These are phyloP conservation scores for Aspergillus coremiiformis DNA, from an alignment of 495 filamentous ascomycete genomes.

Conservation along the genomic window DNA sequence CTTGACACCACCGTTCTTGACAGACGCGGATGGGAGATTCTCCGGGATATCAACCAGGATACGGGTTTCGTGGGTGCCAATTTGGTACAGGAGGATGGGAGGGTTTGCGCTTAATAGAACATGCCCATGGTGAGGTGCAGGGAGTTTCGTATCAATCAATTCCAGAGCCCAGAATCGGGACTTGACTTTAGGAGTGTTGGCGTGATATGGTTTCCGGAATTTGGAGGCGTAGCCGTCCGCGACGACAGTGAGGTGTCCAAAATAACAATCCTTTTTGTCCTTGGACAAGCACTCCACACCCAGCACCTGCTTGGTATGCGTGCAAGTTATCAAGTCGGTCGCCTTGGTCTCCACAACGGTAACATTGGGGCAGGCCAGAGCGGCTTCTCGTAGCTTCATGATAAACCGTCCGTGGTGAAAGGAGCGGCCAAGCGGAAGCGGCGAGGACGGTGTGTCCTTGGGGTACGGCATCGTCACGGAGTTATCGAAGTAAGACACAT, in stretches of 20 bases:
- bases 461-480: constrained; percentile 74
- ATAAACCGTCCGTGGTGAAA: constrained; percentile 88
- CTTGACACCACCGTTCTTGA: constrained; percentile 71
- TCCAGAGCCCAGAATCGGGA: constrained; percentile 90
- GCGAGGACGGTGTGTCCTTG: constrained; percentile 21
- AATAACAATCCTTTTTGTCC: constrained; percentile 62
- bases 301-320: constrained; percentile 55
- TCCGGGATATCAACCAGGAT: constrained; percentile 87
- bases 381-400: constrained; percentile 62
- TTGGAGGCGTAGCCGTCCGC: constrained; percentile 92
- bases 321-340: constrained; percentile 51
- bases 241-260: constrained; percentile 77
- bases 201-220: constrained; percentile 76
- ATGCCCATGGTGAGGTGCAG: constrained; percentile 67
- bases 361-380: constrained; percentile 58
- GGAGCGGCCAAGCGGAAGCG: constrained; percentile 54
- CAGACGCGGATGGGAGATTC: constrained; percentile 60
- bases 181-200: constrained; percentile 57
- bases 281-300: constrained; percentile 65
- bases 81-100: constrained; percentile 92
- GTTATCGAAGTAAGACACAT: constrained; percentile 74
- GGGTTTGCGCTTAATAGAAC: constrained; percentile 71
- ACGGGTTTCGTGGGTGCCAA: constrained; percentile 89
- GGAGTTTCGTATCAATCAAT: constrained; percentile 76
- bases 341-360: constrained; percentile 68